Conservation (phyloP, 176 grass and related monocot genomes). For the Phragmites australis region DNA sequence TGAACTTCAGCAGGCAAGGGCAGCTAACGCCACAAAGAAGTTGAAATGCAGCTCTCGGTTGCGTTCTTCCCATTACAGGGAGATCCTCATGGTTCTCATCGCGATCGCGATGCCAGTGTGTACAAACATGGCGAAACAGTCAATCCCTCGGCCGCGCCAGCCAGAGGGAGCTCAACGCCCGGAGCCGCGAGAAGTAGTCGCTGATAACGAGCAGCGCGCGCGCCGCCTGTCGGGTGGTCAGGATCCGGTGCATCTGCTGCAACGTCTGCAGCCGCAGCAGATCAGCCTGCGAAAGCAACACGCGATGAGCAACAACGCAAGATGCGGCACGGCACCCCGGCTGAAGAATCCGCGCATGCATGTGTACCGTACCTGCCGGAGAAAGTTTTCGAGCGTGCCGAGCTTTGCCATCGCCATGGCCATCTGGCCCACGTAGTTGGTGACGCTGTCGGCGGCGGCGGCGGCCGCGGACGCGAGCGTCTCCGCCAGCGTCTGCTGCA, state of each 20-base stretch:
- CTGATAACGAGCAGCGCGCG: conserved; percentile 79
- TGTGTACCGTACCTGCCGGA: conserved; percentile 52
- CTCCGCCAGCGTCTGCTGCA: conserved; percentile 74
- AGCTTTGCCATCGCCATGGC: conserved; percentile 89
- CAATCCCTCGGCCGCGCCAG: background rate
- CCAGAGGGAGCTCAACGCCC: background rate
- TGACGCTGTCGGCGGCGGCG: conserved; percentile 44
- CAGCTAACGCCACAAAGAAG: no score
- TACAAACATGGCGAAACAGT: no score
- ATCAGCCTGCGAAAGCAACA: conserved; percentile 52
- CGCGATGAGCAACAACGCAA: no score
- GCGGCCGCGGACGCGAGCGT: conserved; percentile 53
- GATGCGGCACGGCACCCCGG: no score
- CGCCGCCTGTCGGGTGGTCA: conserved; percentile 74
- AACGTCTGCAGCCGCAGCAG: conserved; percentile 90
- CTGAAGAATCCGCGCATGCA: background rate
- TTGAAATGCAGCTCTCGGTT: no score
- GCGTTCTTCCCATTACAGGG: no score
- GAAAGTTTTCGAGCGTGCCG: conserved; percentile 79
- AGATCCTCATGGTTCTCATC: no score
- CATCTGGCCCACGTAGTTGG: conserved; percentile 98
- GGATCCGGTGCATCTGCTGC: conserved; percentile 84
- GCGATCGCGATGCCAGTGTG: no score
- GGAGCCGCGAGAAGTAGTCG: conserved; percentile 90
- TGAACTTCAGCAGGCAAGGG: no score